Percentiles rank a stretch among this genome's conserved stretches.
These are phyloP conservation scores for Kondoa subrosea DNA, from an alignment of 768 basidiomycete genomes.

Conservation along the genomic window DNA sequence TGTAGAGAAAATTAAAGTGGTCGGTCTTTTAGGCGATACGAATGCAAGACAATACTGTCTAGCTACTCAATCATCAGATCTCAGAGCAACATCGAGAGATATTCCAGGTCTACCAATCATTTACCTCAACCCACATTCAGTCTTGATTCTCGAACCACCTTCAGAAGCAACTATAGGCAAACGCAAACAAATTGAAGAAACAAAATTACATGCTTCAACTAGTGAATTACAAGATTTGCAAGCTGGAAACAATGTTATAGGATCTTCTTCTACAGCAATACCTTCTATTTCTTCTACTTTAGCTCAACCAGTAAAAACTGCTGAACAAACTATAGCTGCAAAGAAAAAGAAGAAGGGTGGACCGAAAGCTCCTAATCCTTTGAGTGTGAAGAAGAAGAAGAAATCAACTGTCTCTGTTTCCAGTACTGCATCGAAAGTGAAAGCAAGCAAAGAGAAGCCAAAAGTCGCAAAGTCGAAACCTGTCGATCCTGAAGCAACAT, in stretches of 20 bases:
- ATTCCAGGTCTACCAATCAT: conserved; percentile 77
- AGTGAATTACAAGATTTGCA: conserved; percentile 25
- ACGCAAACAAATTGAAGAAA: conserved; percentile 55
- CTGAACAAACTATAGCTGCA: conserved; percentile 11
- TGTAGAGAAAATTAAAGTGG: too few species aligned
- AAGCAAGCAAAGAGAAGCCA: conserved; percentile 8
- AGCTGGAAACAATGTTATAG: conserved; percentile 3
- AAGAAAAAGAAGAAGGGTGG: conserved; percentile 32
- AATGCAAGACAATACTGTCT: conserved; percentile 89
- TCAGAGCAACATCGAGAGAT: conserved; percentile 50
- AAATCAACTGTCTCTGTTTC: conserved; percentile 16
- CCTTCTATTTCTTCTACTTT: conserved; percentile 12
- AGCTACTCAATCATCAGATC: conserved; percentile 59
- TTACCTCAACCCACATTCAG: conserved; percentile 67
- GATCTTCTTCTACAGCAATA: neutral
- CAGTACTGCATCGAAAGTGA: conserved; percentile 10
- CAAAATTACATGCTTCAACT: conserved; percentile 43
- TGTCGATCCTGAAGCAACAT: neutral
- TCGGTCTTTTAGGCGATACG: conserved; percentile 55
- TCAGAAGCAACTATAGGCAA: conserved; percentile 54
- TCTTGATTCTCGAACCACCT: conserved; percentile 82
- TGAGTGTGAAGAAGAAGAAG: conserved; percentile 80
- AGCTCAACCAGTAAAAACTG: conserved; percentile 3
- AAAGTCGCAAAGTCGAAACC: neutral
- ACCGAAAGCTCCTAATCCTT: conserved; percentile 68